Percentiles rank a stretch among this genome's conserved stretches.
Evolutionary conservation across 2,329 filamentous ascomycete genomes (phyloP).

Genomic region (Xylaria sp.): DNA sequence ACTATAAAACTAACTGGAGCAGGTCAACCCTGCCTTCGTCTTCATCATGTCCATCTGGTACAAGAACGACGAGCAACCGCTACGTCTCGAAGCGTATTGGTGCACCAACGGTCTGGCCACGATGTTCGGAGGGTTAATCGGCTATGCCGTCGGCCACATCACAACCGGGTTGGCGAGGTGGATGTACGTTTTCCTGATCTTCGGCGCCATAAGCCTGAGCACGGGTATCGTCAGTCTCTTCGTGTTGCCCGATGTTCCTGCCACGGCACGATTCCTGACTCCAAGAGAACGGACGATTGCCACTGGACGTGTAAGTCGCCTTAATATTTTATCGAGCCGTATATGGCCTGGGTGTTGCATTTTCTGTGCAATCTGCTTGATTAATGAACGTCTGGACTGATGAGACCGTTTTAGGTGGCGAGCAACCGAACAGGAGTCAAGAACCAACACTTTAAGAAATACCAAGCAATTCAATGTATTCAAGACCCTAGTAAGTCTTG

Average conservation of each 20-base stretch:
- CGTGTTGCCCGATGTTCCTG: slow-evolving; percentile 70
- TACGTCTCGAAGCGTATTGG: slow-evolving; percentile 66
- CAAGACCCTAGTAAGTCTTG: slow-evolving; percentile 52
- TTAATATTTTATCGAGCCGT: background rate
- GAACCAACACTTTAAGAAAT: slow-evolving; percentile 60
- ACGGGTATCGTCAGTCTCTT: slow-evolving; percentile 68
- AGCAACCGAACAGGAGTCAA: slow-evolving; percentile 65
- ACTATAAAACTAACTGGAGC: slow-evolving; percentile 11
- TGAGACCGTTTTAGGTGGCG: slow-evolving; percentile 50
- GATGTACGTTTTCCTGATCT: slow-evolving; percentile 65
- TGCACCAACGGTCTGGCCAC: slow-evolving; percentile 55
- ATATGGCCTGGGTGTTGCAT: background rate
- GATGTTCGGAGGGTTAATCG: slow-evolving; percentile 68
- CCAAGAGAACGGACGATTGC: slow-evolving; percentile 66
- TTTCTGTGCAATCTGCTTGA: too few species aligned
- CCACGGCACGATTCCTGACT: slow-evolving; percentile 70
- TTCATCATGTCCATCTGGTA: slow-evolving; percentile 53
- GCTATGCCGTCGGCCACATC: slow-evolving; percentile 70
- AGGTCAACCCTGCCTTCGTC: slow-evolving; percentile 62
- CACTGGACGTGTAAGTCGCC: slow-evolving; percentile 55
- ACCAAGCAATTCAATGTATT: slow-evolving; percentile 60
- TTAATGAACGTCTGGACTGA: slow-evolving; percentile 6
- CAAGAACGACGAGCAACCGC: slow-evolving; percentile 58
- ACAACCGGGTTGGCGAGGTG: slow-evolving; percentile 49
- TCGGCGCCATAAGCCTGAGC: slow-evolving; percentile 64